Conservation (phyloP, 1,284 basidiomycete genomes). For the Malassezia nana region DNA sequence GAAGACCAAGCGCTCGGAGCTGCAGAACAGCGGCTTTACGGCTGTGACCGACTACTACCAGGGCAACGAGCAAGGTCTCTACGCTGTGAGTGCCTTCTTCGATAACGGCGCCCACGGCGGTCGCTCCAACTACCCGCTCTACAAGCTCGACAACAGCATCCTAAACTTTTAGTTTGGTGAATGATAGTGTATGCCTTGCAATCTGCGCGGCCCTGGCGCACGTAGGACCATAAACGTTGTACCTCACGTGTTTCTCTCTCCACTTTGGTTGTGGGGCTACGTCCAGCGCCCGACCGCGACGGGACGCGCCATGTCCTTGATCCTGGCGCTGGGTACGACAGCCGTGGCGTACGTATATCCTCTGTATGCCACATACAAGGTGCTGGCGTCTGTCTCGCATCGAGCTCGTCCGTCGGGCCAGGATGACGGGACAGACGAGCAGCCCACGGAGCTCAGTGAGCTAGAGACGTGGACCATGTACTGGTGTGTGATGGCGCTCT, state of each 20-base stretch:
- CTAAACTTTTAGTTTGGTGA: constrained; percentile 8
- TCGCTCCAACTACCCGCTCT: constrained; percentile 28
- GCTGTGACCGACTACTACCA: constrained; percentile 33
- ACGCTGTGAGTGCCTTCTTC: constrained; percentile 43
- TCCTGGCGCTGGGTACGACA: not conserved
- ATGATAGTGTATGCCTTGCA: no score
- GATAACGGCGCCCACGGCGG: constrained; percentile 35
- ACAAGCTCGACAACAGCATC: constrained; percentile 18
- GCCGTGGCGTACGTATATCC: constrained; percentile 13
- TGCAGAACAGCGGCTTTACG: constrained; percentile 33
- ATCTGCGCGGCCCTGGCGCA: no score
- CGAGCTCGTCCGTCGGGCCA: not conserved
- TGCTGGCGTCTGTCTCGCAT: not conserved
- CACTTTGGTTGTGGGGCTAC: not conserved
- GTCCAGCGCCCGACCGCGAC: no score
- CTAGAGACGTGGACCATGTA: constrained; percentile 42
- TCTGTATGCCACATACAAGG: constrained; percentile 17
- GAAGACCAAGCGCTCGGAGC: constrained; percentile 25
- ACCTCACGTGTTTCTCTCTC: not conserved
- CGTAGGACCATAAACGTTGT: not conserved
- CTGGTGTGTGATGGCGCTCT: constrained; percentile 35
- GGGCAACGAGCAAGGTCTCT: constrained; percentile 28
- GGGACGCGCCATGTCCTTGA: not conserved
- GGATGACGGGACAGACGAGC: not conserved
- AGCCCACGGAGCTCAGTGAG: constrained; percentile 28